A percentile compares a stretch with the other conserved stretches of the same genome.
Conservation (phyloP, 2,329 filamentous ascomycete genomes). For the Aspergillus udagawae region DNA sequence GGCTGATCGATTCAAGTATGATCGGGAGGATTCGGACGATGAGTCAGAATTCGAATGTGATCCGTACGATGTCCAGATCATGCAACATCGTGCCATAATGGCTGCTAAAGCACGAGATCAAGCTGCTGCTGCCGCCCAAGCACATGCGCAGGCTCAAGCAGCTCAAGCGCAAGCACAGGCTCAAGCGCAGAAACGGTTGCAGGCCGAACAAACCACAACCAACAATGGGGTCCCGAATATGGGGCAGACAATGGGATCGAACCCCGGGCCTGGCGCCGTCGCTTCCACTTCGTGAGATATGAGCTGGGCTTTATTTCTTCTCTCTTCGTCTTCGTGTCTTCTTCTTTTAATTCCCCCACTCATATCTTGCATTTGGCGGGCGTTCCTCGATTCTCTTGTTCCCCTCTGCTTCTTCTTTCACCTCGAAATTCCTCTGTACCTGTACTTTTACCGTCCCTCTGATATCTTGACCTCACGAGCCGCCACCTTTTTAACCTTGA, state of each 20-base stretch:
- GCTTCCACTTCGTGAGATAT: slow-evolving; percentile 27
- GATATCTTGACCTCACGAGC: slow-evolving; percentile 9
- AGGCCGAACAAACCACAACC: slow-evolving; percentile 29
- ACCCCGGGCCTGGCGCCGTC: slow-evolving; percentile 27
- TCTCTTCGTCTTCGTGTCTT: slow-evolving; percentile 12
- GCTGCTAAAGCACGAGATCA: slow-evolving; percentile 41
- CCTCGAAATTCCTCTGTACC: slow-evolving; percentile 16
- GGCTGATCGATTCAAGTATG: slow-evolving; percentile 78
- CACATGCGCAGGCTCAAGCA: slow-evolving; percentile 41
- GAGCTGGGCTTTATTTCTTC: slow-evolving; percentile 20
- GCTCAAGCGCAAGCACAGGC: slow-evolving; percentile 38
- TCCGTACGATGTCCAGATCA: slow-evolving; percentile 57
- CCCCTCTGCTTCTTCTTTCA: slow-evolving; percentile 7
- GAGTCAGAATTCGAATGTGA: slow-evolving; percentile 71
- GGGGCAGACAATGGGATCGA: slow-evolving; percentile 26
- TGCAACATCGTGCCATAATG: slow-evolving; percentile 53
- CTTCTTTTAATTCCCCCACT: slow-evolving; percentile 12
- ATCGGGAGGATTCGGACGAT: slow-evolving; percentile 78
- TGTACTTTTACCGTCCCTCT: slow-evolving; percentile 27
- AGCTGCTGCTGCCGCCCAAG: slow-evolving; percentile 40
- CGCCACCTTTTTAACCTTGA: slow-evolving; percentile 1
- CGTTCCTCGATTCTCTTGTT: slow-evolving; percentile 21
- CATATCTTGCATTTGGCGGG: slow-evolving; percentile 32
- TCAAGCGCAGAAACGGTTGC: slow-evolving; percentile 34
- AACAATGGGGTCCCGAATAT: slow-evolving; percentile 21